Conservation (phyloP, 2,329 filamentous ascomycete genomes). For the Mollisiaceae sp. region DNA sequence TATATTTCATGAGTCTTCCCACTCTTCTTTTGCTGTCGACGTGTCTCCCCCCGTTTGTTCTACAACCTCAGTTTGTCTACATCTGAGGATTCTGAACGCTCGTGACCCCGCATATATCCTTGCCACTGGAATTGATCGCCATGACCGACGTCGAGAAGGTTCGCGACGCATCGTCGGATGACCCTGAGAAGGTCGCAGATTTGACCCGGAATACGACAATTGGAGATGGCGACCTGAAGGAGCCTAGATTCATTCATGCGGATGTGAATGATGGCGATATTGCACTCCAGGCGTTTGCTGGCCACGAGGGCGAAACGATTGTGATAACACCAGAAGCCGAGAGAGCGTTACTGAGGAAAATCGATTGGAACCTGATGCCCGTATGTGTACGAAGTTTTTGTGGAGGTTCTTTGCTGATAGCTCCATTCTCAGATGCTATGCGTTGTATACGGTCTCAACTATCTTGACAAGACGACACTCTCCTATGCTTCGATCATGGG, state of each 20-base stretch:
- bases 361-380: slow-evolving; percentile 53
- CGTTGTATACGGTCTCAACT: slow-evolving; percentile 63
- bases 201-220: slow-evolving; percentile 27
- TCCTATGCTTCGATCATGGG: slow-evolving; percentile 58
- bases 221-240: slow-evolving; percentile 30
- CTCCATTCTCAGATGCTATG: slow-evolving; percentile 51
- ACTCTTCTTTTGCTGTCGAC: not conserved
- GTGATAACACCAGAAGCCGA: slow-evolving; percentile 48
- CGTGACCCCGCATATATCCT: not conserved
- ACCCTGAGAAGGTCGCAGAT: slow-evolving; percentile 28
- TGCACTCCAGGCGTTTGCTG: slow-evolving; percentile 49
- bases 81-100: not conserved
- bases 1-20: not conserved
- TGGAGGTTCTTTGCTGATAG: not conserved
- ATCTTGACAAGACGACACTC: slow-evolving; percentile 54
- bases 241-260: slow-evolving; percentile 43
- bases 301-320: slow-evolving; percentile 45
- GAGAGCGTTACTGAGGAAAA: slow-evolving; percentile 50
- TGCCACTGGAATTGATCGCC: not conserved
- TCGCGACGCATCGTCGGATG: slow-evolving; percentile 24
- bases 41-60: not conserved
- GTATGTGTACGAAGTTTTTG: slow-evolving; percentile 26
- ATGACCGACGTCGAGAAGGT: slow-evolving; percentile 28
- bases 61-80: not conserved
- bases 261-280: slow-evolving; percentile 49